These are phyloP conservation scores for Musa beccarii DNA, from an alignment of 176 grass and related monocot genomes.

Conservation along the genomic window DNA sequence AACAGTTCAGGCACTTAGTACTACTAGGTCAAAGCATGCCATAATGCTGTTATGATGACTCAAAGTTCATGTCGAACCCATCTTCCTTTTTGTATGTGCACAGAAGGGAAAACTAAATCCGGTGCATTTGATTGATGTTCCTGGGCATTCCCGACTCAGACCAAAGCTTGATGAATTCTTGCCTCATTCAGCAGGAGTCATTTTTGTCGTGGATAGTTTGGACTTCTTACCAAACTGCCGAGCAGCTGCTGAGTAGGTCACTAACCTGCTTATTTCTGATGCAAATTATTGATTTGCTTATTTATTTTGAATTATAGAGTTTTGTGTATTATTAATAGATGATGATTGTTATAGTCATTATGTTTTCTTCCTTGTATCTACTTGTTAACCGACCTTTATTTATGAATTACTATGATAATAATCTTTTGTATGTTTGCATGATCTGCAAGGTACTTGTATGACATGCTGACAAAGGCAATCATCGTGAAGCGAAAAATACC, in stretches of 20 bases:
- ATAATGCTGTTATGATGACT: neutral
- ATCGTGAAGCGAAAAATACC: conserved; percentile 69
- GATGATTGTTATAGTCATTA: neutral
- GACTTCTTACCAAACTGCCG: conserved; percentile 86
- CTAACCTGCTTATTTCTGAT: conserved; percentile 13
- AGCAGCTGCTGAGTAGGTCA: conserved; percentile 69
- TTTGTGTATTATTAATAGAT: neutral
- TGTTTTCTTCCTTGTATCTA: neutral
- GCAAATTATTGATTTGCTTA: neutral
- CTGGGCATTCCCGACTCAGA: conserved; percentile 90
- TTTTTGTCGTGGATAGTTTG: conserved; percentile 80
- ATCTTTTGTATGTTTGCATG: neutral
- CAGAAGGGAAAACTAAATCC: conserved; percentile 73
- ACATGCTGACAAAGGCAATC: conserved; percentile 74
- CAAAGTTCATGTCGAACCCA: neutral
- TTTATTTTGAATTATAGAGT: neutral
- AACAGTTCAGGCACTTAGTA: neutral
- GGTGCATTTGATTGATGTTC: conserved; percentile 86
- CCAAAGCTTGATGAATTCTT: conserved; percentile 81
- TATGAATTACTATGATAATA: neutral
- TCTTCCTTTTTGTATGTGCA: conserved; percentile 7
- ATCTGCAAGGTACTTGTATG: conserved; percentile 72
- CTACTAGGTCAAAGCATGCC: neutral
- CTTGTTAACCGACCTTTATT: neutral
- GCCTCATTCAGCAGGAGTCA: conserved; percentile 58